These are phyloP conservation scores for Lentinula raphanica DNA, from an alignment of 768 basidiomycete genomes.

Conservation along the genomic window DNA sequence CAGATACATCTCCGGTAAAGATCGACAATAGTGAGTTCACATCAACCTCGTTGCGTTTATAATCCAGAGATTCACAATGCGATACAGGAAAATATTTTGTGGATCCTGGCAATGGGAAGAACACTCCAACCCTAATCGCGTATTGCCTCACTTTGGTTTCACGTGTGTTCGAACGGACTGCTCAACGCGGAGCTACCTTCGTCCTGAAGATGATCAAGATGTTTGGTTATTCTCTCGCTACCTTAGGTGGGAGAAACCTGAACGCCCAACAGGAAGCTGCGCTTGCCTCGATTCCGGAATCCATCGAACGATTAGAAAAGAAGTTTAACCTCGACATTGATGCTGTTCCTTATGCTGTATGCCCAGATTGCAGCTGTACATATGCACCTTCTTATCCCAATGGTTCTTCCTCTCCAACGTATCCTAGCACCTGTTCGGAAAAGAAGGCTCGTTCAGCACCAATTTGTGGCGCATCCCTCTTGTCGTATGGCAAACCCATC, in stretches of 20 bases:
- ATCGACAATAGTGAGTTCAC: background rate
- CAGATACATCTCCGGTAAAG: background rate
- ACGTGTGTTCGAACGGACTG: background rate
- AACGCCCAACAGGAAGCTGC: background rate
- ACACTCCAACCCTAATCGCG: background rate
- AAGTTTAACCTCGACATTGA: constrained; percentile 1
- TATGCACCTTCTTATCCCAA: background rate
- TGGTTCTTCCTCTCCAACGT: background rate
- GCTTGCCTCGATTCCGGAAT: background rate
- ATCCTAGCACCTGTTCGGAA: background rate
- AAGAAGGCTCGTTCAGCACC: background rate
- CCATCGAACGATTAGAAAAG: background rate
- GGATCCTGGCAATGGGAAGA: background rate
- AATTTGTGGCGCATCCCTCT: background rate
- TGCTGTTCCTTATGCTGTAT: background rate
- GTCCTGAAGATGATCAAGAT: background rate
- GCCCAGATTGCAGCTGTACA: background rate
- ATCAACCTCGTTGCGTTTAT: background rate
- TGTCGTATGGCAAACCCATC: background rate
- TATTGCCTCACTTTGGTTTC: background rate
- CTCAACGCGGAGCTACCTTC: background rate
- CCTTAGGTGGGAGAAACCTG: background rate
- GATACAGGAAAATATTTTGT: background rate
- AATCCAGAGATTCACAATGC: background rate
- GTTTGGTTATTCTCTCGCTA: background rate